phyloP scores from a whole-genome alignment of 1,139 yeast species.

The Tardiomyces depauwii region DNA sequence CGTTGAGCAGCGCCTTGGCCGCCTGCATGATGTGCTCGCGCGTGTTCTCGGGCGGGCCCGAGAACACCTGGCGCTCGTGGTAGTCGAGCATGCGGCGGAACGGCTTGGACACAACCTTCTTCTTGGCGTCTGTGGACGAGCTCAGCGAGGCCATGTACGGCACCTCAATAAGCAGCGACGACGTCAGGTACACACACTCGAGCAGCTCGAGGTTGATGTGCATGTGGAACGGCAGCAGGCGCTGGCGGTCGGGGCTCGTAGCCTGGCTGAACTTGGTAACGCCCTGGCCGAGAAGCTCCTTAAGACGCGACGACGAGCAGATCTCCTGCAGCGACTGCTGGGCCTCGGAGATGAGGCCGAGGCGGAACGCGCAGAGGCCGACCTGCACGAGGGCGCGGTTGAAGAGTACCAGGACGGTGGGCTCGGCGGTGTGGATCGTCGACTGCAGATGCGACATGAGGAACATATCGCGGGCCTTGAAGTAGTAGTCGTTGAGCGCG shows the following conservation, averaged over 20 bases:
- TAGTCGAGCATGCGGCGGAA: constrained; percentile 88
- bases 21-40: constrained; percentile 93
- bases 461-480: constrained; percentile 79
- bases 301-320: constrained; percentile 75
- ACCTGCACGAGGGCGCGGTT: constrained; percentile 93
- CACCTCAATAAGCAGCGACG: constrained; percentile 82
- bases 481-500: constrained; percentile 78
- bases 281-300: constrained; percentile 93
- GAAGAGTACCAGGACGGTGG: constrained; percentile 79
- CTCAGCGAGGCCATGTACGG: constrained; percentile 69
- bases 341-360: constrained; percentile 76
- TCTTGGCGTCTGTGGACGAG: constrained; percentile 42
- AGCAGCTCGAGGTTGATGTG: constrained; percentile 92
- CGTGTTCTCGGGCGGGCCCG: constrained; percentile 96
- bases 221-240: constrained; percentile 94
- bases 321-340: constrained; percentile 85
- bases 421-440: constrained; percentile 73
- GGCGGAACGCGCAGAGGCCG: constrained; percentile 91
- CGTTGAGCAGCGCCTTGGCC: constrained; percentile 77
- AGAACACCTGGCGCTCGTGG: constrained; percentile 89
- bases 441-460: constrained; percentile 76
- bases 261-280: constrained; percentile 24
- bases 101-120: constrained; percentile 64
- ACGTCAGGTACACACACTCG: constrained; percentile 88
- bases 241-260: constrained; percentile 52